Evolutionary conservation across 192 early-diverging fungal species (phyloP).

Genomic region (Linnemannia elongata): DNA sequence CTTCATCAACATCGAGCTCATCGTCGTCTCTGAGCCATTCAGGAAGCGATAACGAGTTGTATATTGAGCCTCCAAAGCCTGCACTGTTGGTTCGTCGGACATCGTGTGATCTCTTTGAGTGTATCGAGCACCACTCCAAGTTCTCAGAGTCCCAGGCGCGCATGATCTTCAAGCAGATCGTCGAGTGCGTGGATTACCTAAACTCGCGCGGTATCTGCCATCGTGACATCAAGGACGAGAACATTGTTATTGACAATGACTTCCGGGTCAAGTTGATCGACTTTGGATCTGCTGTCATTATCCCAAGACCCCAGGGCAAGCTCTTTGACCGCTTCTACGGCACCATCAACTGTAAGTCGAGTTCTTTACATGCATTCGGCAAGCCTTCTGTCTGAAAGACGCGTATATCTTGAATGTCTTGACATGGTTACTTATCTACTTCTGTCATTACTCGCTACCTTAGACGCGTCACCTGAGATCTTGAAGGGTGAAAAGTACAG

Average conservation of each 20-base stretch:
- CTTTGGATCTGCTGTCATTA: conserved; percentile 73
- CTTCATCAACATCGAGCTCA: conserved; percentile 16
- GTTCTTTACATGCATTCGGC: not conserved
- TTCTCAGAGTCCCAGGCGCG: conserved; percentile 69
- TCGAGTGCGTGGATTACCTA: conserved; percentile 65
- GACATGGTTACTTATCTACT: not conserved
- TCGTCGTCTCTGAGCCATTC: conserved; percentile 32
- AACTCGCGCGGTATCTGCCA: conserved; percentile 66
- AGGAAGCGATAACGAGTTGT: conserved; percentile 25
- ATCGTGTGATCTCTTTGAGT: conserved; percentile 78
- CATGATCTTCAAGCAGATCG: conserved; percentile 71
- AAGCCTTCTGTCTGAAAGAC: not conserved
- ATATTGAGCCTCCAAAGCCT: conserved; percentile 47
- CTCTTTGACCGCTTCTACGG: conserved; percentile 73
- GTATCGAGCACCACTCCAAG: conserved; percentile 69
- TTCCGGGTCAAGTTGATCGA: conserved; percentile 77
- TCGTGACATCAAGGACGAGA: conserved; percentile 79
- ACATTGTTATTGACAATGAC: conserved; percentile 74
- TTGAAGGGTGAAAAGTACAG: conserved; percentile 67
- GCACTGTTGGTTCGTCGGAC: conserved; percentile 60
- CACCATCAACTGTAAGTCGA: conserved; percentile 66
- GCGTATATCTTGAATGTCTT: not conserved
- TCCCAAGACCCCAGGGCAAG: conserved; percentile 58
- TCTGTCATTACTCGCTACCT: not conserved
- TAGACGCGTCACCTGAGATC: conserved; percentile 77